These are phyloP conservation scores for Cyclotella cryptica DNA, from an alignment of 108 stramenopile species.

Conservation along the genomic window DNA sequence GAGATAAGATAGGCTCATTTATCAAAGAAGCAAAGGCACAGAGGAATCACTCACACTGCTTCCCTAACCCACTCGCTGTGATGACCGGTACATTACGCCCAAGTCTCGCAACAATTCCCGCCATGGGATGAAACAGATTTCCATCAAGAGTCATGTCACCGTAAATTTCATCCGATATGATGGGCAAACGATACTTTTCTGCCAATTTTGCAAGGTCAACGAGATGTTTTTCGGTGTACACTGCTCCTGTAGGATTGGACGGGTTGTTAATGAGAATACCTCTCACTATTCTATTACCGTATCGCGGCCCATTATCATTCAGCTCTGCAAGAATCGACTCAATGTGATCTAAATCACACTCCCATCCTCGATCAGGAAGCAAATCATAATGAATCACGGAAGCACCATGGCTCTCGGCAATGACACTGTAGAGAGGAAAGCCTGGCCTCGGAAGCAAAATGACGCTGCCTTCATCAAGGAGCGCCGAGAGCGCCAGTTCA, in stretches of 20 bases:
- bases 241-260: slow-evolving; percentile 92
- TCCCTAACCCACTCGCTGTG: slow-evolving; percentile 88
- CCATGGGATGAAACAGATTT: slow-evolving; percentile 75
- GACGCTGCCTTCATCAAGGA: slow-evolving; percentile 75
- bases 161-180: slow-evolving; percentile 95
- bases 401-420: slow-evolving; percentile 88
- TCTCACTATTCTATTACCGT: slow-evolving; percentile 43
- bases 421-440: slow-evolving; percentile 92
- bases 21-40: background rate
- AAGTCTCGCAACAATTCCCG: slow-evolving; percentile 59
- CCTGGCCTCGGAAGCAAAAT: slow-evolving; percentile 91
- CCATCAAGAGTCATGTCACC: slow-evolving; percentile 83
- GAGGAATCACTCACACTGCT: slow-evolving; percentile 71
- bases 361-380: slow-evolving; percentile 79
- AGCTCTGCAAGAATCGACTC: slow-evolving; percentile 55
- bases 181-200: slow-evolving; percentile 67
- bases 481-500: slow-evolving; percentile 78
- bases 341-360: slow-evolving; percentile 85
- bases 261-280: slow-evolving; percentile 95
- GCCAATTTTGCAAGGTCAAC: slow-evolving; percentile 68
- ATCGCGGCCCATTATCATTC: background rate
- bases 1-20: background rate
- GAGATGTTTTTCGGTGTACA: slow-evolving; percentile 84
- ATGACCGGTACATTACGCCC: slow-evolving; percentile 86
- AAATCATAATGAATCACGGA: slow-evolving; percentile 81